Percentiles rank a stretch among this genome's conserved stretches.
Conservation (phyloP, 805 yeast species). For the Torulaspora indica region DNA sequence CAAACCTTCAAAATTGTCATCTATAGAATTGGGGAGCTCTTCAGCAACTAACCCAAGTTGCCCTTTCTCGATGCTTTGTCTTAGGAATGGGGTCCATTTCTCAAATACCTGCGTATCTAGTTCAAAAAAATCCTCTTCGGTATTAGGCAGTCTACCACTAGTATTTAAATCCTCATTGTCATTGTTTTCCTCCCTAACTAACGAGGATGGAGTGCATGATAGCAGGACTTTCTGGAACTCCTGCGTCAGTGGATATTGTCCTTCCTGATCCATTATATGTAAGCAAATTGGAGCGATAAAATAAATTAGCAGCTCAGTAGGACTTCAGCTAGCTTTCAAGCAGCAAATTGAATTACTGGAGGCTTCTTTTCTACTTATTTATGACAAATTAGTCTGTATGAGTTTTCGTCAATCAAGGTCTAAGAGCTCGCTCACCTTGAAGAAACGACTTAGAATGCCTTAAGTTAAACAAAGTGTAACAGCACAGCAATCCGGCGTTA, state of each 20-base stretch:
- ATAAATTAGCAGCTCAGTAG: not conserved
- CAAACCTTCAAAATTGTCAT: constrained; percentile 34
- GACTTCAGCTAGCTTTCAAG: not conserved
- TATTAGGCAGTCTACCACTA: constrained; percentile 1
- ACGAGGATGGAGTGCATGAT: constrained; percentile 18
- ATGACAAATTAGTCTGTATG: not conserved
- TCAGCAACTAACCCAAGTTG: constrained; percentile 26
- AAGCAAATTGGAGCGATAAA: not conserved
- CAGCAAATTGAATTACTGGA: not conserved
- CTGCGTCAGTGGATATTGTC: constrained; percentile 23
- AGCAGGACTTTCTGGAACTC: constrained; percentile 33
- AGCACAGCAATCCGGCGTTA: too few species aligned
- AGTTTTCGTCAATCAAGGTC: not conserved
- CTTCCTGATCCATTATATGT: constrained; percentile 30
- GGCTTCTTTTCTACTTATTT: not conserved
- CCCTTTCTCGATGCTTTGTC: constrained; percentile 28
- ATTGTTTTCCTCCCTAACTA: constrained; percentile 10
- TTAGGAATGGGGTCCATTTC: constrained; percentile 34
- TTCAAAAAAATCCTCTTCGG: constrained; percentile 23
- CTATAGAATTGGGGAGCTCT: constrained; percentile 32
- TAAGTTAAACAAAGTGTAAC: not conserved
- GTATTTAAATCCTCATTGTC: constrained; percentile 1
- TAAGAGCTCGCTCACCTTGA: constrained; percentile 1
- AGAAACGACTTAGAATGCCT: not conserved
- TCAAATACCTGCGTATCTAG: constrained; percentile 31